phyloP scores from a whole-genome alignment of 2,329 filamentous ascomycete genomes.

The Dothistroma septosporum region DNA sequence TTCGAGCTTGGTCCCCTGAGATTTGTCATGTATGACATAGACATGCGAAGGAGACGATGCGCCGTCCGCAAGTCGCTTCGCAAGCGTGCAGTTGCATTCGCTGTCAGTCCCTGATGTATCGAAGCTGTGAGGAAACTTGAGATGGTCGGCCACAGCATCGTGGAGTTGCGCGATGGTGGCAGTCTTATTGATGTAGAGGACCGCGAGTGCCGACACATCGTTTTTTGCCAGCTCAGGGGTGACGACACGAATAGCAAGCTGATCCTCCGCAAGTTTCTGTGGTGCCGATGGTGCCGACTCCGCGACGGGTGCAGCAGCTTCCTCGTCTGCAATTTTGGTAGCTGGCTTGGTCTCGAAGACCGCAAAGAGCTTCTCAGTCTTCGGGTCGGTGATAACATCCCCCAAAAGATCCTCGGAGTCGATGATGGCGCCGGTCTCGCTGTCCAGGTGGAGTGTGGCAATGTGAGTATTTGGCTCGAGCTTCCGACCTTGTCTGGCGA shows the following conservation, averaged over 20 bases:
- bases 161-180: slow-evolving; percentile 27
- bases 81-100: slow-evolving; percentile 32
- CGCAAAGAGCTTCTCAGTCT: slow-evolving; percentile 27
- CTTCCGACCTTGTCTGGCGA: slow-evolving; percentile 12
- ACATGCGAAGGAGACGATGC: slow-evolving; percentile 11
- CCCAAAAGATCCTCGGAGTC: slow-evolving; percentile 29
- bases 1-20: slow-evolving; percentile 16
- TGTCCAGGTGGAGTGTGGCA: slow-evolving; percentile 27
- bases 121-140: slow-evolving; percentile 15
- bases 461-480: slow-evolving; percentile 18
- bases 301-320: background rate
- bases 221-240: slow-evolving; percentile 27
- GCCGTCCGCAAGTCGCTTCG: slow-evolving; percentile 24
- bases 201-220: slow-evolving; percentile 13
- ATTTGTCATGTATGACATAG: slow-evolving; percentile 27
- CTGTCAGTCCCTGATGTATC: slow-evolving; percentile 11
- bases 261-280: background rate
- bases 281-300: slow-evolving; percentile 1
- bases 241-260: slow-evolving; percentile 27
- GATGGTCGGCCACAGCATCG: slow-evolving; percentile 21
- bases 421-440: slow-evolving; percentile 27
- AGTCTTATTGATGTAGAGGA: slow-evolving; percentile 18
- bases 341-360: slow-evolving; percentile 7
- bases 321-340: background rate
- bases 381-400: slow-evolving; percentile 22